Percentiles rank a stretch among this genome's conserved stretches.
Conservation (phyloP, 495 filamentous ascomycete species). For the Aspergillus haitiensis region DNA sequence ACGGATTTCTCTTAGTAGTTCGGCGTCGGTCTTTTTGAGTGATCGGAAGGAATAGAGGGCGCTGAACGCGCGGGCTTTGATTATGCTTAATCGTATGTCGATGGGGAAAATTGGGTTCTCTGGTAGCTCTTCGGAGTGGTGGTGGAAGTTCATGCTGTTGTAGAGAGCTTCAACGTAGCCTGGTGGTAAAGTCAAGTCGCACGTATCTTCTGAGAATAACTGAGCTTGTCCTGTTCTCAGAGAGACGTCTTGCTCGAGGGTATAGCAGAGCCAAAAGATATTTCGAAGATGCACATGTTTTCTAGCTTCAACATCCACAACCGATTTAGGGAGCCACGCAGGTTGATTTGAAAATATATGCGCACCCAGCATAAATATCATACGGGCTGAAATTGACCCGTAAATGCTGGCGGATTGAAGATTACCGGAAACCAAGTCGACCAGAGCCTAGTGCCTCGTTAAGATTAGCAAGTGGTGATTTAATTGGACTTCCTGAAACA, state of each 20-base stretch:
- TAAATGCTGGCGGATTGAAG: slow-evolving; percentile 46
- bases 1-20: slow-evolving; percentile 52
- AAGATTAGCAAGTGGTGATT: not conserved
- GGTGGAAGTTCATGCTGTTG: slow-evolving; percentile 30
- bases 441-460: slow-evolving; percentile 33
- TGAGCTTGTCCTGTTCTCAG: slow-evolving; percentile 54
- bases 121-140: slow-evolving; percentile 23
- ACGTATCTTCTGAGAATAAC: slow-evolving; percentile 52
- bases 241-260: slow-evolving; percentile 51
- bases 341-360: slow-evolving; percentile 29
- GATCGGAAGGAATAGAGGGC: slow-evolving; percentile 49
- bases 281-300: slow-evolving; percentile 42
- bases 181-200: slow-evolving; percentile 51
- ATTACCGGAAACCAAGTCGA: slow-evolving; percentile 47
- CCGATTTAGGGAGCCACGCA: not conserved
- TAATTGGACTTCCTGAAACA: not conserved
- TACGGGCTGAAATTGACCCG: slow-evolving; percentile 42
- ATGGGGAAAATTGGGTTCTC: slow-evolving; percentile 45
- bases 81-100: slow-evolving; percentile 50
- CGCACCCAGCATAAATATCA: slow-evolving; percentile 50
- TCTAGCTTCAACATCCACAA: slow-evolving; percentile 15
- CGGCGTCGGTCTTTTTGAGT: slow-evolving; percentile 51
- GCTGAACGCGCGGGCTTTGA: slow-evolving; percentile 51
- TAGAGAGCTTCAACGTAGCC: slow-evolving; percentile 42
- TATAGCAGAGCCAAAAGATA: slow-evolving; percentile 57